Evolutionary conservation across 441 rosid genomes (phyloP), one percentile per base, ranked within the genome.

Genomic region (Arabidopsis hybrid): DNA sequence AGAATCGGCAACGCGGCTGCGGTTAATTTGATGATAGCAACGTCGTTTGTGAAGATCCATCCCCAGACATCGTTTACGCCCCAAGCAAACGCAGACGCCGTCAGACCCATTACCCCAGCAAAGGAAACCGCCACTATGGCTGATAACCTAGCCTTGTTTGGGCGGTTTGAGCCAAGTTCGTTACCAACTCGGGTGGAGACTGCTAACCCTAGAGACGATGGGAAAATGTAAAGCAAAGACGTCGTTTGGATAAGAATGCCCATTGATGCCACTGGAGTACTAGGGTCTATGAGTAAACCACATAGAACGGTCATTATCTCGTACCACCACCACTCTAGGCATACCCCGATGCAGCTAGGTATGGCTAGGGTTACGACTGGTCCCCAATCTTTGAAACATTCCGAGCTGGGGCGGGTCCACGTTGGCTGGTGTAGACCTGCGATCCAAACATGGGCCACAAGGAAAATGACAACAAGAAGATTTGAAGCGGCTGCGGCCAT

Each of bases 291-390:
- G 57, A 87, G 75, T 53, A 89, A 79, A 53, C 94, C 94, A 40
- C 94, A 89, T 60, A 87, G 57, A 71, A 89, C 87, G 74, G 87
- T 87, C 91, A 87, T 87, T 79, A 89, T 86, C 85, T 89, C 94
- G 69, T 87, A 89, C 94, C 94, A 89, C 94, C 94, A 87, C 92
- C 94, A 89, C 74, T 89, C 94, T 36, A 89, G 79, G 58, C 94
- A 89, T 35, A 87, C 90, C 2, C 90, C 87, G 3, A 87, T 59
- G 80, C 92, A 89, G 85, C 94, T 89, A 34, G 92, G 94, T 61
- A 79, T 84, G 13, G 94, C 88, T 0, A 87, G 78, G 62, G 78
- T 76, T 16, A 87, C 67, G 68, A 89, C 67, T 43, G 88, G 89
- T 21, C 76, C 82, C 94, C 94, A 89, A 49, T 87, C 90, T 38